Evolutionary conservation across 2,329 filamentous ascomycete species (phyloP).

Genomic region (Microsporum canis): DNA sequence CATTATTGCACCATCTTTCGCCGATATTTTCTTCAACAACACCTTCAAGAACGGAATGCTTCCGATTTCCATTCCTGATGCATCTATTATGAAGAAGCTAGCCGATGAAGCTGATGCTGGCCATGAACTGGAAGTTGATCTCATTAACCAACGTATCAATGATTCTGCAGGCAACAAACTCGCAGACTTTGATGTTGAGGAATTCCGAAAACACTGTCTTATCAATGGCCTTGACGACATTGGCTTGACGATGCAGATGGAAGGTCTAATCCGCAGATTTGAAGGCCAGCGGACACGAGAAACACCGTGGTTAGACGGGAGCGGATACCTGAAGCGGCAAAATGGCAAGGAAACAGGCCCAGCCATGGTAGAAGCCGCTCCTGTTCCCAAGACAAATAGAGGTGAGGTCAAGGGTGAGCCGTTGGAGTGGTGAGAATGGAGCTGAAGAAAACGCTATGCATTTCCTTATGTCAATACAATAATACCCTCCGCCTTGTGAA

Average conservation of each 20-base stretch:
- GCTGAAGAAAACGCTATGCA: neutral
- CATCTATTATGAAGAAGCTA: slow-evolving; percentile 55
- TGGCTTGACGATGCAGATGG: slow-evolving; percentile 82
- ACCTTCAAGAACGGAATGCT: slow-evolving; percentile 99
- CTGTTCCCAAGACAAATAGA: slow-evolving; percentile 78
- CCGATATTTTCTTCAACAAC: slow-evolving; percentile 98
- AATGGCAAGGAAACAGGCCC: slow-evolving; percentile 34
- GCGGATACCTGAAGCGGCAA: slow-evolving; percentile 56
- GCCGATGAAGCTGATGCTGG: slow-evolving; percentile 67
- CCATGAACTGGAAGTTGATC: slow-evolving; percentile 77
- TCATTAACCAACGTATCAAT: slow-evolving; percentile 73
- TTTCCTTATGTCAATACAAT: neutral
- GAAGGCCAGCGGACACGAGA: slow-evolving; percentile 64
- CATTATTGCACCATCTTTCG: slow-evolving; percentile 77
- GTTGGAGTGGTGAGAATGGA: slow-evolving; percentile 61
- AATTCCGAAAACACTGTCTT: slow-evolving; percentile 89
- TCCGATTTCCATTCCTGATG: slow-evolving; percentile 63
- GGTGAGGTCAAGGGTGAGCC: slow-evolving; percentile 76
- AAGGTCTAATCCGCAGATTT: slow-evolving; percentile 75
- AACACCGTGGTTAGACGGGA: slow-evolving; percentile 86
- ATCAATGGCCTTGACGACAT: slow-evolving; percentile 93
- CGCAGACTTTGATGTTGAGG: slow-evolving; percentile 73
- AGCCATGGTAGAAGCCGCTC: slow-evolving; percentile 52
- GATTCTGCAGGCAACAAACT: slow-evolving; percentile 62
- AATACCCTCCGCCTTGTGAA: neutral